Evolutionary conservation across 768 basidiomycete genomes (phyloP).

Genomic region (Suillus fuscotomentosus): DNA sequence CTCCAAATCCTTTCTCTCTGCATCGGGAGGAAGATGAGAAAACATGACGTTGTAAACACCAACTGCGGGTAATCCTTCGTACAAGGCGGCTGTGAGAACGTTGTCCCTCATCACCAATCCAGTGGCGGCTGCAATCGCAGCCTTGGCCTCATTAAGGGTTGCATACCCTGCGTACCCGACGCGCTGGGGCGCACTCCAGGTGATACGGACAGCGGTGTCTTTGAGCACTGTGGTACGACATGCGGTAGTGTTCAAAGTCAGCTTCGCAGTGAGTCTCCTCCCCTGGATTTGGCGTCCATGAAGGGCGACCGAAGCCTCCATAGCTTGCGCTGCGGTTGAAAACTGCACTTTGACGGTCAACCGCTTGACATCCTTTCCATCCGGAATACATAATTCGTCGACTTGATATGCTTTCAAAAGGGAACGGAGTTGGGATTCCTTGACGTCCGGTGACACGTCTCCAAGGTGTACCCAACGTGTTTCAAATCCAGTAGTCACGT

Average conservation of each 20-base stretch:
- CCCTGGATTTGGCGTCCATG: slow-evolving; percentile 44
- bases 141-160: slow-evolving; percentile 44
- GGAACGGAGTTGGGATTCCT: slow-evolving; percentile 31
- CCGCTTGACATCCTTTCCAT: slow-evolving; percentile 21
- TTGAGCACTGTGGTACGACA: slow-evolving; percentile 39
- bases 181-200: slow-evolving; percentile 57
- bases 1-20: slow-evolving; percentile 39
- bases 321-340: slow-evolving; percentile 46
- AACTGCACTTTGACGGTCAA: slow-evolving; percentile 46
- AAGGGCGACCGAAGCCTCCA: slow-evolving; percentile 48
- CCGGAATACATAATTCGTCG: slow-evolving; percentile 33
- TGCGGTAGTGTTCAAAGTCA: slow-evolving; percentile 41
- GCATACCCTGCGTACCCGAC: slow-evolving; percentile 65
- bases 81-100: slow-evolving; percentile 45
- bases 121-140: slow-evolving; percentile 46
- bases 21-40: slow-evolving; percentile 47
- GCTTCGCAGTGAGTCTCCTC: slow-evolving; percentile 40
- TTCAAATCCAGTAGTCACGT: slow-evolving; percentile 67
- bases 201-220: slow-evolving; percentile 56
- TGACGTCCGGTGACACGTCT: slow-evolving; percentile 43
- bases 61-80: slow-evolving; percentile 58
- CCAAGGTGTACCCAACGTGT: slow-evolving; percentile 57
- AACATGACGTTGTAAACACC: slow-evolving; percentile 63
- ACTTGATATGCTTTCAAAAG: slow-evolving; percentile 46
- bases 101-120: slow-evolving; percentile 36